phyloP scores from a whole-genome alignment of 1,284 basidiomycete genomes.

The Somion occarium region DNA sequence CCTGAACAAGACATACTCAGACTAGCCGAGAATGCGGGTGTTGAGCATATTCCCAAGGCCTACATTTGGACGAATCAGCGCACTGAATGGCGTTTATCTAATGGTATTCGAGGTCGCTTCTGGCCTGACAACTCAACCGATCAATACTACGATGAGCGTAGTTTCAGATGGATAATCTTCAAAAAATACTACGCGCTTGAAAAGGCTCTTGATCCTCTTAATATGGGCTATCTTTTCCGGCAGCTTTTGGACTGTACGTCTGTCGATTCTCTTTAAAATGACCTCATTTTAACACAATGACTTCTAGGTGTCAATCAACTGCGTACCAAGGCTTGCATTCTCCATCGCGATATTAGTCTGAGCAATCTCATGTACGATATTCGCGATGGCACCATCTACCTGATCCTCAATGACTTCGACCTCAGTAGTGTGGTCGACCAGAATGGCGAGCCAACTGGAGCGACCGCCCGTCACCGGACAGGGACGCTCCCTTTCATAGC shows the following conservation, averaged over 20 bases:
- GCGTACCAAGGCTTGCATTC: constrained; percentile 6
- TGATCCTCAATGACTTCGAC: constrained; percentile 13
- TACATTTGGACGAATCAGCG: background rate
- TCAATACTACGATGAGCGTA: constrained; percentile 4
- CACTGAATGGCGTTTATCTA: background rate
- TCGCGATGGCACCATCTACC: background rate
- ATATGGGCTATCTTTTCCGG: constrained; percentile 4
- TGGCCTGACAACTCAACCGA: background rate
- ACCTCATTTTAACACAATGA: background rate
- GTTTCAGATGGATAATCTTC: constrained; percentile 5
- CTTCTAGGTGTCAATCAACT: constrained; percentile 10
- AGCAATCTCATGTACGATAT: constrained; percentile 12
- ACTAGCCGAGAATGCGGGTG: background rate
- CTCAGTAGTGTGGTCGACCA: constrained; percentile 1
- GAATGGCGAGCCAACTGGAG: background rate
- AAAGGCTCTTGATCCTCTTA: constrained; percentile 1
- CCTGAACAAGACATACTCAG: background rate
- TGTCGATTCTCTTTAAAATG: background rate
- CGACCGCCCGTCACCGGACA: background rate
- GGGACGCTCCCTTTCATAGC: constrained; percentile 3
- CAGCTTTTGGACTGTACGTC: constrained; percentile 11
- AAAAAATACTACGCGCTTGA: constrained; percentile 6
- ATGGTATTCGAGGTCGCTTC: background rate
- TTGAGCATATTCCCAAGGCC: constrained; percentile 6
- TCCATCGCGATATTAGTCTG: constrained; percentile 13